Conservation (phyloP, 495 filamentous ascomycete genomes). For the Podospora pseudocomata region DNA sequence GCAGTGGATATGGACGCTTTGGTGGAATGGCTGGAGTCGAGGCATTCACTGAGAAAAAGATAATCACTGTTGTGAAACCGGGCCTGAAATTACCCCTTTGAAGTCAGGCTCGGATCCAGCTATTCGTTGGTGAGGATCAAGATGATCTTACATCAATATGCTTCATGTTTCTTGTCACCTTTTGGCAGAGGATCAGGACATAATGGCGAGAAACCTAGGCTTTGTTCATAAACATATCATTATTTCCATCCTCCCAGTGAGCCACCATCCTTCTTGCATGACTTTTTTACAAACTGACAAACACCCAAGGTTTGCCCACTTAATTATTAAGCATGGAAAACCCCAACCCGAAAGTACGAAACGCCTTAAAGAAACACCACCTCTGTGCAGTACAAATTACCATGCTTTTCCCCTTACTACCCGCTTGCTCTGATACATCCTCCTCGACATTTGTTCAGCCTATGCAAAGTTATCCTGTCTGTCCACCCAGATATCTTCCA, state of each 20-base stretch:
- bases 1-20: constrained; percentile 39
- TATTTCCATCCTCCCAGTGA: background rate
- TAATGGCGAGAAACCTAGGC: background rate
- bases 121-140: background rate
- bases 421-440: background rate
- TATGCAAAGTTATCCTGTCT: constrained; percentile 82
- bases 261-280: background rate
- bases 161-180: background rate
- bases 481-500: constrained; percentile 89
- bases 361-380: background rate
- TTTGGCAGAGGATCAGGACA: background rate
- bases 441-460: constrained; percentile 5
- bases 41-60: constrained; percentile 35
- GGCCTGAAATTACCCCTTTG: constrained; percentile 28
- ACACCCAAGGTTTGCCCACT: background rate
- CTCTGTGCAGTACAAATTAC: background rate
- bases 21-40: constrained; percentile 33
- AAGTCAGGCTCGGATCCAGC: background rate
- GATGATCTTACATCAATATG: background rate
- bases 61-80: constrained; percentile 29
- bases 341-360: background rate
- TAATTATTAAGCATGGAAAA: background rate
- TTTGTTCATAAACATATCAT: background rate
- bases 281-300: background rate
- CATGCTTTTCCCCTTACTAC: background rate